Evolutionary conservation across 1,139 yeast genomes (phyloP).

Genomic region (Geotrichum klebahnii): DNA sequence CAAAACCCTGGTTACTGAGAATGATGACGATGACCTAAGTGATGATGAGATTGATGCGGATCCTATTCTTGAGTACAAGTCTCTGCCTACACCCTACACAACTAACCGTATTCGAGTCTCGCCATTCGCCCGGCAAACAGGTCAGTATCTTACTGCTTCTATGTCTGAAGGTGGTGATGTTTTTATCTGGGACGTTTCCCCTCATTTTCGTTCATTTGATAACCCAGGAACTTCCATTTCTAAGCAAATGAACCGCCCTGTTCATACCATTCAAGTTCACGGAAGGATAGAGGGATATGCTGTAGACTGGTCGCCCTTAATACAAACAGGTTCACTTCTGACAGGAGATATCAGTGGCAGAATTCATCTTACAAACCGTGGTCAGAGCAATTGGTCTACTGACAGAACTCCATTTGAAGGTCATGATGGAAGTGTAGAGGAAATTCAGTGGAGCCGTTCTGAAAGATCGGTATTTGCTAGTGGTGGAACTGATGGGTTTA

Average conservation of each 20-base stretch:
- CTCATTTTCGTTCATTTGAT: conserved; percentile 80
- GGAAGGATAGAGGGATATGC: conserved; percentile 98
- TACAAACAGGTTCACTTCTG: conserved; percentile 72
- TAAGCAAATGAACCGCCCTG: conserved; percentile 71
- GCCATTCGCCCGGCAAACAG: conserved; percentile 70
- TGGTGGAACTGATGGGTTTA: conserved; percentile 86
- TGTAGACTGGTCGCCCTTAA: conserved; percentile 90
- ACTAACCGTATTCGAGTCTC: conserved; percentile 86
- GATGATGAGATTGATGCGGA: conserved; percentile 69
- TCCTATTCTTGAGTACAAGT: conserved; percentile 82
- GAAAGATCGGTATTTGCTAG: conserved; percentile 92
- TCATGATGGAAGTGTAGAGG: conserved; percentile 75
- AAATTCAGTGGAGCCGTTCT: conserved; percentile 91
- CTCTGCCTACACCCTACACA: conserved; percentile 70
- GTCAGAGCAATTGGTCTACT: conserved; percentile 77
- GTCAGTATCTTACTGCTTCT: conserved; percentile 82
- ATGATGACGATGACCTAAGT: conserved; percentile 66
- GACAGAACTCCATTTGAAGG: conserved; percentile 69
- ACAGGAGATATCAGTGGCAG: conserved; percentile 90
- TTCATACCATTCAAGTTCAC: conserved; percentile 79
- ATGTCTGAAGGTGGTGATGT: conserved; percentile 92
- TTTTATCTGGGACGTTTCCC: conserved; percentile 70
- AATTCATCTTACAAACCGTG: conserved; percentile 70
- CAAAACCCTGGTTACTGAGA: conserved; percentile 80
- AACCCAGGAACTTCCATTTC: conserved; percentile 82